Base-by-base conservation (phyloP, 345 rosid species). In the Triadica sebifera region DNA sequence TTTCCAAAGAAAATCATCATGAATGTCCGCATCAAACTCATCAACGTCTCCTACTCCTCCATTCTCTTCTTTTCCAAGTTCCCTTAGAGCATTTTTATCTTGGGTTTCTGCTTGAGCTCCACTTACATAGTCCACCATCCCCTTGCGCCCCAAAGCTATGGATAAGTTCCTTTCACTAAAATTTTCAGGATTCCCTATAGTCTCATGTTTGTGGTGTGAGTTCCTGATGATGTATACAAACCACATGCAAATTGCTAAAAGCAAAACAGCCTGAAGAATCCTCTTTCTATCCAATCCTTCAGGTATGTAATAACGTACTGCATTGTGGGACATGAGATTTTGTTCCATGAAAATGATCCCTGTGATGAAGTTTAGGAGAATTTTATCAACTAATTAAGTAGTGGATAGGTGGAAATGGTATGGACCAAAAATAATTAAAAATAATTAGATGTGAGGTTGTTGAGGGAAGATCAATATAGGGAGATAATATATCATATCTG, bases 341-440 rank as follows among this genome's bases (percentile, higher is more conserved):
- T 67, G 43, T 25, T 67, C 71, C 71, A 67, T 67, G 59, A 20
- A 55, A 55, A 19, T 67, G 58, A 67, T 49, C 58, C 71, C 71
- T 67, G 71, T 2, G 37, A 15, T 67, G 41, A 50, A 46, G 0
- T 8, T 19, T 55, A 46, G 51, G 34, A 64, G 16, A 43, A 65
- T 43, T 8, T 24, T 16, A 34, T 60, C 65, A 60, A 29, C 39
- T 29, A n/a, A n/a, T n/a, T n/a, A 25, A 12, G 20, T 25, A 12
- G 65, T 6, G 5, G 65, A 60, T 6, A 64, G 67, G 17, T 39
- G 46, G 2, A 34, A 38, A 17, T 38, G 15, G 11, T 29, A 16
- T 62, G 20, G 59, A n/a, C 24, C 8, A 55, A 55, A 19, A 0
- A 25, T 9, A 43, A 7, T 29, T 29, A 29, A n/a, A n/a, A 10